phyloP scores from a whole-genome alignment of 768 basidiomycete genomes.

The Russula brevipes region DNA sequence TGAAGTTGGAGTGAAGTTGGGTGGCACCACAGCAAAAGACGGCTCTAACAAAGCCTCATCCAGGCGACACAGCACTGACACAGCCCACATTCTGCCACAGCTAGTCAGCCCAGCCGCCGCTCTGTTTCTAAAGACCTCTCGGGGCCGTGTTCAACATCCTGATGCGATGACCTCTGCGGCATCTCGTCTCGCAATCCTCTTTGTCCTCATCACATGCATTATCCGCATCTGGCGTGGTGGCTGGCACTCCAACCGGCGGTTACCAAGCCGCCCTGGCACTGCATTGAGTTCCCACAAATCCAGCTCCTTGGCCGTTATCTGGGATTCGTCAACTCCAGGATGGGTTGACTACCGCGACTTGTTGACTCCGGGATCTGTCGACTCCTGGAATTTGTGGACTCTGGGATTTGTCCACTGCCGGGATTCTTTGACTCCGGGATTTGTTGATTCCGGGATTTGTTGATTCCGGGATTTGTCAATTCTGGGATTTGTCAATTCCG shows the following conservation, averaged over 20 bases:
- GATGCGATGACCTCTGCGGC: conserved; percentile 77
- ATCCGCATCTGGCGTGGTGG: conserved; percentile 37
- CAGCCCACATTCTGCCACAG: conserved; percentile 63
- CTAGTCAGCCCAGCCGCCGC: conserved; percentile 63
- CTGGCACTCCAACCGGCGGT: conserved; percentile 60
- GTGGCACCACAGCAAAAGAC: conserved; percentile 52
- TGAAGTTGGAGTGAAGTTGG: too few species aligned
- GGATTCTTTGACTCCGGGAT: too few species aligned
- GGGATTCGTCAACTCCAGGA: too few species aligned
- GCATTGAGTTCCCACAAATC: conserved; percentile 71
- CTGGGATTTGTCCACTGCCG: too few species aligned
- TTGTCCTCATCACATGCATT: conserved; percentile 53
- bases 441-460: too few species aligned
- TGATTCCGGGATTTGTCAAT: too few species aligned
- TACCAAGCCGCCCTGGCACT: conserved; percentile 65
- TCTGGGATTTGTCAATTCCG: too few species aligned
- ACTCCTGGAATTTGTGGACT: too few species aligned
- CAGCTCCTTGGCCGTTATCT: conserved; percentile 47
- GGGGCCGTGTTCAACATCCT: conserved; percentile 45
- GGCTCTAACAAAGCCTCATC: conserved; percentile 42
- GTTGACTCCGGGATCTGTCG: too few species aligned
- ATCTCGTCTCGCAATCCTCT: conserved; percentile 65
- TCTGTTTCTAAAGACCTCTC: conserved; percentile 61
- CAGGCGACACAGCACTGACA: too few species aligned
- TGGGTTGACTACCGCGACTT: too few species aligned